These are phyloP conservation scores for Stephanodiscus triporus DNA, from an alignment of 108 stramenopile genomes.

Conservation along the genomic window DNA sequence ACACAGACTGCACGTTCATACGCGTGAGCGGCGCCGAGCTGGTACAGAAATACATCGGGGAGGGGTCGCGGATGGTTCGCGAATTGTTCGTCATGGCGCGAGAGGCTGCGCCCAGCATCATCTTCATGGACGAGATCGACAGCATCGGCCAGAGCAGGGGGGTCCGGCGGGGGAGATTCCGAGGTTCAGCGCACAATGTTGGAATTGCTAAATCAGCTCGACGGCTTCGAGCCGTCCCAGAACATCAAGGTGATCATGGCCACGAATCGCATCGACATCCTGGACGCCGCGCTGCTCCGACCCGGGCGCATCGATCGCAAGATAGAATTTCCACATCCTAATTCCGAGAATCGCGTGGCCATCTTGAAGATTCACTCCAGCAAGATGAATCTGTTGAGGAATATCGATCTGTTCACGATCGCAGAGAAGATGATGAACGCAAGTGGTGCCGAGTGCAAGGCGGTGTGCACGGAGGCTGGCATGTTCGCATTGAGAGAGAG, in stretches of 20 bases:
- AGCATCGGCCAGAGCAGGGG: slow-evolving; percentile 93
- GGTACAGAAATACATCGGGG: slow-evolving; percentile 99
- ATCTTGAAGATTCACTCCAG: slow-evolving; percentile 96
- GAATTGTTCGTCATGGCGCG: slow-evolving; percentile 99
- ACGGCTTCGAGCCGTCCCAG: slow-evolving; percentile 99
- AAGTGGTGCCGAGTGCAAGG: slow-evolving; percentile 99
- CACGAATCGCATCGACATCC: slow-evolving; percentile 98
- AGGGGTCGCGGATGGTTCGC: slow-evolving; percentile 98
- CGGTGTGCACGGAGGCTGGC: slow-evolving; percentile 99
- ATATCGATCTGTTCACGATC: slow-evolving; percentile 92
- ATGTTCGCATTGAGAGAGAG: slow-evolving; percentile 99
- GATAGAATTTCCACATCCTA: slow-evolving; percentile 97
- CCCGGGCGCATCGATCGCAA: slow-evolving; percentile 97
- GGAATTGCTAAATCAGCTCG: slow-evolving; percentile 98
- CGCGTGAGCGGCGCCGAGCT: slow-evolving; percentile 98
- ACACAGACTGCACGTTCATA: slow-evolving; percentile 99
- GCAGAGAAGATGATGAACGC: slow-evolving; percentile 96
- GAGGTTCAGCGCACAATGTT: slow-evolving; percentile 99
- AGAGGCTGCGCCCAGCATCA: slow-evolving; percentile 98
- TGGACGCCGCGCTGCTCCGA: slow-evolving; percentile 93
- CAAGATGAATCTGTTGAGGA: slow-evolving; percentile 97
- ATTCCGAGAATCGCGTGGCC: slow-evolving; percentile 84
- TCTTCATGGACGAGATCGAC: slow-evolving; percentile 99
- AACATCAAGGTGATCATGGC: slow-evolving; percentile 99
- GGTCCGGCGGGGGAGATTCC: slow-evolving; percentile 91